Percentiles rank a stretch among this genome's conserved stretches.
phyloP scores from a whole-genome alignment of 345 rosid species.

The Eucalyptus marginata region DNA sequence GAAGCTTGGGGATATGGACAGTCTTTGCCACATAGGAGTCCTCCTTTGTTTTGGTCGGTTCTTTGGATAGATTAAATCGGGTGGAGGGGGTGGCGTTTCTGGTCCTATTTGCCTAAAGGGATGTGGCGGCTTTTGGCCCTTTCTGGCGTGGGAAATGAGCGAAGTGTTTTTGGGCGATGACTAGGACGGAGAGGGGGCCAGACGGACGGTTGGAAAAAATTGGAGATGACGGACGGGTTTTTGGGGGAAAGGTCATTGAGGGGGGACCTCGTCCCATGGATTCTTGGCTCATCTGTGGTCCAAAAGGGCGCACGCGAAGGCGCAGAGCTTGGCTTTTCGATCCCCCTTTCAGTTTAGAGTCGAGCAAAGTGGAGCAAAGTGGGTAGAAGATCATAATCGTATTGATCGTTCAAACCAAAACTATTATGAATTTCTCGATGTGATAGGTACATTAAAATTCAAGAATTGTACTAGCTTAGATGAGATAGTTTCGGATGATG shows the following conservation, averaged over 20 bases:
- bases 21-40: not conserved
- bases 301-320: no score
- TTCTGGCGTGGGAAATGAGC: not conserved
- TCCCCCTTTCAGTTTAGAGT: not conserved
- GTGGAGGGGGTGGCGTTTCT: not conserved
- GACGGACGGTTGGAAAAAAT: not conserved
- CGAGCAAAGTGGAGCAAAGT: not conserved
- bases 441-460: not conserved
- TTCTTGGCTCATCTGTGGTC: not conserved
- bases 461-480: fast-evolving
- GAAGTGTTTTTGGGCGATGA: not conserved
- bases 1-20: not conserved
- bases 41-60: not conserved
- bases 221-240: not conserved
- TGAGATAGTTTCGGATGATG: not conserved
- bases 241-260: not conserved
- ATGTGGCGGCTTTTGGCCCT: not conserved
- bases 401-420: fast-evolving
- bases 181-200: not conserved
- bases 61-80: not conserved
- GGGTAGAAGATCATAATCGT: fast-evolving
- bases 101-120: not conserved
- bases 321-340: not conserved
- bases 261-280: not conserved
- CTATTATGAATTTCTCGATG: fast-evolving